Percentiles rank a stretch among this genome's conserved stretches.
phyloP scores from a whole-genome alignment of 2,329 filamentous ascomycete species.

The Calycina herbarum region DNA sequence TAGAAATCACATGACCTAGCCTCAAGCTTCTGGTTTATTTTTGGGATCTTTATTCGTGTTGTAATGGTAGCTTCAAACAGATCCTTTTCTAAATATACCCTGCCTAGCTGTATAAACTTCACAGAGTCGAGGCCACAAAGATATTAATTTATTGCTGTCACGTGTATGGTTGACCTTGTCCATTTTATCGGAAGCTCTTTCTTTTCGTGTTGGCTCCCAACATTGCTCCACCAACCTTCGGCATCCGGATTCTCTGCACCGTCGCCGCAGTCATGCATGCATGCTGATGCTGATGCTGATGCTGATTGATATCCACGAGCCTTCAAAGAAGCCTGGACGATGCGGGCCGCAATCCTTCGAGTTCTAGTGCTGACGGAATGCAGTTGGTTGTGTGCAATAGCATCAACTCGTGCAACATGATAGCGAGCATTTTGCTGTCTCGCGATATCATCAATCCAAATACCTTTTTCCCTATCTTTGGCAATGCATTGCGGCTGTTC shows the following conservation, averaged over 20 bases:
- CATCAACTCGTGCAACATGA: conserved; percentile 2
- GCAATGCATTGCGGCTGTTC: not conserved
- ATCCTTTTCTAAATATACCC: no score
- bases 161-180: not conserved
- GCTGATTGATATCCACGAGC: not conserved
- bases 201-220: not conserved
- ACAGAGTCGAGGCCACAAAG: not conserved
- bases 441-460: not conserved
- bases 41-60: no score
- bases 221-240: not conserved
- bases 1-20: no score
- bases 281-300: not conserved
- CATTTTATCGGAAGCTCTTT: not conserved
- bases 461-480: not conserved
- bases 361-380: conserved; percentile 1
- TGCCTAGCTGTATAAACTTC: no score
- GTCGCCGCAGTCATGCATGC: conserved; percentile 9
- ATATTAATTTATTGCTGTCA: not conserved
- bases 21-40: no score
- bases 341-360: conserved; percentile 9
- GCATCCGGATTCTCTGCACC: not conserved
- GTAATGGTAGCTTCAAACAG: no score
- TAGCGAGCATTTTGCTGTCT: not conserved
- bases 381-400: not conserved
- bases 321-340: not conserved